Percentiles rank a stretch among this genome's conserved stretches.
Evolutionary conservation across 2,329 filamentous ascomycete genomes (phyloP).

Genomic region (Dryadomyces sulphureus): DNA sequence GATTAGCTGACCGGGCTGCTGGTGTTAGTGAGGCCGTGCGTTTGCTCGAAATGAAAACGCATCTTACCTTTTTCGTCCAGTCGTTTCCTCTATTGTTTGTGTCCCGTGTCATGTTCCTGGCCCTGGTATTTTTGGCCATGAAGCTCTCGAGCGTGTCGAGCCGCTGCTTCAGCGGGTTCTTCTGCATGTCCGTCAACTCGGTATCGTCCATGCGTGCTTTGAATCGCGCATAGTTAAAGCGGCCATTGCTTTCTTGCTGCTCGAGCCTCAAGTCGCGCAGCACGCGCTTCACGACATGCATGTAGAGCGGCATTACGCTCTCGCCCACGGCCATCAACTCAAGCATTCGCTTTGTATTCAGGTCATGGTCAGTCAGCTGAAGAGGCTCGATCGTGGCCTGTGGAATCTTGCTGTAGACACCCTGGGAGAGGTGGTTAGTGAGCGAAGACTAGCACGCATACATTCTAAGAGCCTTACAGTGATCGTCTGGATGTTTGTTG

Average conservation of each 20-base stretch:
- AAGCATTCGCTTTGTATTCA: constrained; percentile 44
- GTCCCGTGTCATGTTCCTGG: too few relatives aligned
- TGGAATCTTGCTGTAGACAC: constrained; percentile 14
- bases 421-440: constrained; percentile 15
- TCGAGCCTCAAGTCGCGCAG: constrained; percentile 37
- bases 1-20: constrained; percentile 19
- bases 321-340: constrained; percentile 41
- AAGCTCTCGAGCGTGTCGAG: constrained; percentile 51
- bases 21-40: not conserved
- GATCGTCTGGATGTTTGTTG: constrained; percentile 32
- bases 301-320: constrained; percentile 36
- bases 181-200: constrained; percentile 32
- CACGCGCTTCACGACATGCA: constrained; percentile 39
- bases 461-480: constrained; percentile 13
- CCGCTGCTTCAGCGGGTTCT: constrained; percentile 39
- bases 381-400: constrained; percentile 35
- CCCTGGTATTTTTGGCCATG: constrained; percentile 28
- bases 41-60: too few relatives aligned
- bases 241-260: constrained; percentile 20
- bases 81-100: constrained; percentile 14
- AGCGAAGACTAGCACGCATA: not conserved
- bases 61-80: constrained; percentile 15
- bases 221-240: constrained; percentile 38
- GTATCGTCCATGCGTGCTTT: constrained; percentile 19
- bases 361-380: constrained; percentile 31